phyloP scores from a whole-genome alignment of 768 basidiomycete genomes.

The Rhodocollybia butyracea region DNA sequence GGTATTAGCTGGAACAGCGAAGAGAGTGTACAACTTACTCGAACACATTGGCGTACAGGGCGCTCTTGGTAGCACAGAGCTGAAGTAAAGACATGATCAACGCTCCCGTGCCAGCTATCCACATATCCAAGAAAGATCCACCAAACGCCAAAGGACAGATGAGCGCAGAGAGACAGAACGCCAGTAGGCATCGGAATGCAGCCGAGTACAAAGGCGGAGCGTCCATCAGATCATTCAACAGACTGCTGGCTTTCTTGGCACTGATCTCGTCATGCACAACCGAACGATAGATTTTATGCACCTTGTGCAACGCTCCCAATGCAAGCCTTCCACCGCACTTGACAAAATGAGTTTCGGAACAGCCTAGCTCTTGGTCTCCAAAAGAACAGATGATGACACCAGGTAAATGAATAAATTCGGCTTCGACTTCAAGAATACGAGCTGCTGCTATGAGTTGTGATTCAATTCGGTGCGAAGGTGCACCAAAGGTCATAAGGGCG shows the following conservation, averaged over 20 bases:
- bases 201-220: slow-evolving; percentile 63
- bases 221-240: slow-evolving; percentile 60
- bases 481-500: slow-evolving; percentile 88
- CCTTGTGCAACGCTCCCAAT: slow-evolving; percentile 80
- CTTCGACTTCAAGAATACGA: slow-evolving; percentile 84
- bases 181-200: slow-evolving; percentile 59
- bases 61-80: slow-evolving; percentile 68
- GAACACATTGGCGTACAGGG: slow-evolving; percentile 86
- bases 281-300: slow-evolving; percentile 79
- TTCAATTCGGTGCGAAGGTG: slow-evolving; percentile 92
- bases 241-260: slow-evolving; percentile 67
- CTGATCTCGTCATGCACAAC: slow-evolving; percentile 93
- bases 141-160: slow-evolving; percentile 87
- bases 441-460: slow-evolving; percentile 88
- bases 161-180: slow-evolving; percentile 67
- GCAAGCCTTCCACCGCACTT: slow-evolving; percentile 75
- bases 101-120: slow-evolving; percentile 70
- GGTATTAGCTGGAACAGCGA: slow-evolving; percentile 9
- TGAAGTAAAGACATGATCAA: slow-evolving; percentile 69
- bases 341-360: slow-evolving; percentile 86
- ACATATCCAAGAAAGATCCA: slow-evolving; percentile 82
- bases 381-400: slow-evolving; percentile 84
- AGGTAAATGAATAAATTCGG: slow-evolving; percentile 87
- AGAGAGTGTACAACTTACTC: slow-evolving; percentile 54
- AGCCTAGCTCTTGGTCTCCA: slow-evolving; percentile 85